Evolutionary conservation across 1,284 basidiomycete genomes (phyloP).

Genomic region (Ustilago trichophora): DNA sequence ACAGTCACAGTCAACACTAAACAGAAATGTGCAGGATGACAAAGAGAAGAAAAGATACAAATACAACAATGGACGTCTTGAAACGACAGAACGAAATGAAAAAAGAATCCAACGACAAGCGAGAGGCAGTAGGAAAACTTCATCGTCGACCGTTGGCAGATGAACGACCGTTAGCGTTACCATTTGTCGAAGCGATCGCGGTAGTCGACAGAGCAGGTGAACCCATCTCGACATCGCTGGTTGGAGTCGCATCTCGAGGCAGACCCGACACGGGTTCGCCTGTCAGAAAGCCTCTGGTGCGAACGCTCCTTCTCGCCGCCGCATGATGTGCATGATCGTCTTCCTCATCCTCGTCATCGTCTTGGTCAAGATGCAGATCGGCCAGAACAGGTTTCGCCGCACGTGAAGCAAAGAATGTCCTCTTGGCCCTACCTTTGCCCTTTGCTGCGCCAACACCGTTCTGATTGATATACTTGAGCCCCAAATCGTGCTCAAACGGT

Average conservation of each 20-base stretch:
- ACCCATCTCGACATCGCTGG: constrained; percentile 41
- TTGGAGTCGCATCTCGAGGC: constrained; percentile 34
- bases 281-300: constrained; percentile 4
- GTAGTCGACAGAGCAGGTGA: constrained; percentile 28
- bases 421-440: constrained; percentile 41
- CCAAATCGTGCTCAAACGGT: constrained; percentile 41
- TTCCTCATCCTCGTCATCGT: constrained; percentile 24
- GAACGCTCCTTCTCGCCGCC: neutral
- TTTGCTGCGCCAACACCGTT: constrained; percentile 35
- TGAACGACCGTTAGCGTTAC: constrained; percentile 9
- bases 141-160: constrained; percentile 19
- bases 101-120: too few species aligned
- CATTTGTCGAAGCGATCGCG: too few species aligned
- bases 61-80: too few species aligned
- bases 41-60: too few species aligned
- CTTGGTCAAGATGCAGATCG: constrained; percentile 34
- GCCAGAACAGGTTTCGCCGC: constrained; percentile 41
- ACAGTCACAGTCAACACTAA: too few species aligned
- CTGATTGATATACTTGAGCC: constrained; percentile 31
- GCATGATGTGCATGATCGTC: constrained; percentile 6
- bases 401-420: constrained; percentile 47
- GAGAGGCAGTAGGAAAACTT: too few species aligned
- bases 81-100: too few species aligned
- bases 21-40: too few species aligned
- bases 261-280: neutral